Evolutionary conservation across 2,329 filamentous ascomycete genomes (phyloP).

Genomic region (Microdochium nivale): DNA sequence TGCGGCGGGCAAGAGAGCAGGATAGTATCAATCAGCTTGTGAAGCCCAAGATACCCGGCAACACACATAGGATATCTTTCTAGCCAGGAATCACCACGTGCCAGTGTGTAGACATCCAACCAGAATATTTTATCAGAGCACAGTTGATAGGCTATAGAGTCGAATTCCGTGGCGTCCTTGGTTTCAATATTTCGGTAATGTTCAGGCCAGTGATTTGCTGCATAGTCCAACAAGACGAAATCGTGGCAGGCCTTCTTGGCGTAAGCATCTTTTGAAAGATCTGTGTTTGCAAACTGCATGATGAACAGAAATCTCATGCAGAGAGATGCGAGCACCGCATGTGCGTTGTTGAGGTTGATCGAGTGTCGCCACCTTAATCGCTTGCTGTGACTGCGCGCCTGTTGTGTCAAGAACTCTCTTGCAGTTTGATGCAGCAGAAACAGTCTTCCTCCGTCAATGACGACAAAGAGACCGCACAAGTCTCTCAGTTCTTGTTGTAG

Average conservation of each 20-base stretch:
- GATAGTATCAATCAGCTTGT: too few relatives aligned
- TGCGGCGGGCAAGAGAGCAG: too few relatives aligned
- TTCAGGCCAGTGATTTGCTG: neutral
- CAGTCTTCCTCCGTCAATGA: slow-evolving; percentile 18
- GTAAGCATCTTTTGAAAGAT: neutral
- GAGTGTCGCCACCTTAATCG: neutral
- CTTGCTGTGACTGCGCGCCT: too few relatives aligned
- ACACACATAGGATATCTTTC: too few relatives aligned
- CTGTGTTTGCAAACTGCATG: neutral
- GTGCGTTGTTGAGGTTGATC: neutral
- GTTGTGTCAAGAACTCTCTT: slow-evolving; percentile 28
- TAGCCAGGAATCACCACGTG: neutral
- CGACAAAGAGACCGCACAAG: slow-evolving; percentile 26
- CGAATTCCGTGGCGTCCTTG: neutral
- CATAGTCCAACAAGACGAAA: neutral
- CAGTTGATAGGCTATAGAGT: neutral
- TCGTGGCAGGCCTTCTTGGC: neutral
- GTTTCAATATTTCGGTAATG: neutral
- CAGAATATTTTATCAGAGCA: neutral
- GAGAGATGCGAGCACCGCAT: neutral
- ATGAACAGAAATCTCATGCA: neutral
- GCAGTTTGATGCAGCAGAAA: slow-evolving; percentile 31
- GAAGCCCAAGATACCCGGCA: too few relatives aligned
- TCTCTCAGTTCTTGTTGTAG: slow-evolving; percentile 13
- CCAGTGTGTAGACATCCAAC: neutral